These are phyloP conservation scores for Aspergillus quadrilineatus DNA, from an alignment of 2,329 filamentous ascomycete species.

Conservation along the genomic window DNA sequence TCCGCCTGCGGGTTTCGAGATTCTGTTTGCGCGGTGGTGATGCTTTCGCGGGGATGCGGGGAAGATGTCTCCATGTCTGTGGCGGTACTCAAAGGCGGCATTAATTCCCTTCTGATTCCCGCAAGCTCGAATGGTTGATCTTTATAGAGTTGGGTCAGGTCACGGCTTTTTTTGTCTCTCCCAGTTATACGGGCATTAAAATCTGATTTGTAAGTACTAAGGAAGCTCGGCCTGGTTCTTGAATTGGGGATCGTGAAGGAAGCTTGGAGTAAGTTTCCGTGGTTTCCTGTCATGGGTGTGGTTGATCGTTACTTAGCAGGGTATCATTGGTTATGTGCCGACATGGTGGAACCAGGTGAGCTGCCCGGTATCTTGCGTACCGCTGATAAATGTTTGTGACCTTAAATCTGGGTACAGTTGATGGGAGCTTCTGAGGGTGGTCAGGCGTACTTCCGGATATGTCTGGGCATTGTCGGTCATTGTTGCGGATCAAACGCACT, in stretches of 20 bases:
- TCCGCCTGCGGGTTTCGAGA: constrained; percentile 10
- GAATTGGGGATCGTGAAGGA: not conserved
- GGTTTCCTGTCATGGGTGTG: too few species aligned
- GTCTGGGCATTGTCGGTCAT: not conserved
- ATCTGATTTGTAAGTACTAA: not conserved
- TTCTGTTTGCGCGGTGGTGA: not conserved
- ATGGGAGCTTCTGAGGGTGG: too few species aligned
- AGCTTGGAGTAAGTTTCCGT: not conserved
- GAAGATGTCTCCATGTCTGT: not conserved
- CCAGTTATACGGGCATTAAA: too few species aligned
- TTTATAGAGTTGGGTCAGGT: too few species aligned
- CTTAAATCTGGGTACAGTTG: too few species aligned
- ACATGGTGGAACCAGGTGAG: too few species aligned
- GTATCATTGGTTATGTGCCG: too few species aligned
- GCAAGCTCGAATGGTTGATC: not conserved
- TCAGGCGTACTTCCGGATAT: too few species aligned
- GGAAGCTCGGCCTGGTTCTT: not conserved
- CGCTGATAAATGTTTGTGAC: too few species aligned
- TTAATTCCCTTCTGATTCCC: not conserved
- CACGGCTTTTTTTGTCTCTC: too few species aligned
- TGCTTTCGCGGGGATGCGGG: not conserved
- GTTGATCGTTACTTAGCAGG: not conserved
- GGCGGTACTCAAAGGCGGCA: not conserved
- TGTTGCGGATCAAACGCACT: not conserved
- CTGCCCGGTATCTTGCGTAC: too few species aligned